phyloP scores from a whole-genome alignment of 2,329 filamentous ascomycete genomes.

The Aspergillus puulaauensis region DNA sequence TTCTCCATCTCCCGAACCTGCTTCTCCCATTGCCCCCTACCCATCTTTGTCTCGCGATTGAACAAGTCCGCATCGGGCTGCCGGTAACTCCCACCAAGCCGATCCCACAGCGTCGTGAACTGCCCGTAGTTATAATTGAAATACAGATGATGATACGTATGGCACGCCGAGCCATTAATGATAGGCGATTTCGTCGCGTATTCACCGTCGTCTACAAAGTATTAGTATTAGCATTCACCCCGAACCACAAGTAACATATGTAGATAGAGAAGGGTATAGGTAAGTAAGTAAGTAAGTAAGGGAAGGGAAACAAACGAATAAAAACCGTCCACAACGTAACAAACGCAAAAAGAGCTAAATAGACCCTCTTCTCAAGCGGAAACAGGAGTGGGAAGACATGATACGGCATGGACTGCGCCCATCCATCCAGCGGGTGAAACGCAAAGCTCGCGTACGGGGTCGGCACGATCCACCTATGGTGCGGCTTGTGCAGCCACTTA shows the following conservation, averaged over 20 bases:
- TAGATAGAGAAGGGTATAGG: neutral
- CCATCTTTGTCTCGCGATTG: neutral
- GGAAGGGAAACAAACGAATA: slow-evolving; percentile 54
- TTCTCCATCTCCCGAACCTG: neutral
- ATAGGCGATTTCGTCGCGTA: slow-evolving; percentile 82
- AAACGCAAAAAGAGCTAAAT: slow-evolving; percentile 79
- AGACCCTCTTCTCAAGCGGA: slow-evolving; percentile 86
- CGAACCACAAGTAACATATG: neutral
- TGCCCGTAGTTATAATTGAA: slow-evolving; percentile 94
- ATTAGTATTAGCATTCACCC: neutral
- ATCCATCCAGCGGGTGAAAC: slow-evolving; percentile 92
- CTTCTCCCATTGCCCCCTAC: neutral
- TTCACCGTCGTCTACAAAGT: slow-evolving; percentile 70
- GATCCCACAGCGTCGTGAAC: slow-evolving; percentile 90
- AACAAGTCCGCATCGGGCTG: slow-evolving; percentile 13
- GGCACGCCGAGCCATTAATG: slow-evolving; percentile 94
- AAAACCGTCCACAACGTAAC: slow-evolving; percentile 96
- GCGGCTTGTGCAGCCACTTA: slow-evolving; percentile 88
- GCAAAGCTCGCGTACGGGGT: slow-evolving; percentile 89
- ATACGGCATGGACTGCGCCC: slow-evolving; percentile 82
- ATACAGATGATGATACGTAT: slow-evolving; percentile 85
- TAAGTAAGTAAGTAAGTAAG: neutral
- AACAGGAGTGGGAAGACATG: slow-evolving; percentile 90
- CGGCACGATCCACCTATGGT: slow-evolving; percentile 99
- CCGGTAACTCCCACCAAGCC: slow-evolving; percentile 68